Evolutionary conservation across 2,329 filamentous ascomycete species (phyloP).

Genomic region (Cladophialophora bantiana): DNA sequence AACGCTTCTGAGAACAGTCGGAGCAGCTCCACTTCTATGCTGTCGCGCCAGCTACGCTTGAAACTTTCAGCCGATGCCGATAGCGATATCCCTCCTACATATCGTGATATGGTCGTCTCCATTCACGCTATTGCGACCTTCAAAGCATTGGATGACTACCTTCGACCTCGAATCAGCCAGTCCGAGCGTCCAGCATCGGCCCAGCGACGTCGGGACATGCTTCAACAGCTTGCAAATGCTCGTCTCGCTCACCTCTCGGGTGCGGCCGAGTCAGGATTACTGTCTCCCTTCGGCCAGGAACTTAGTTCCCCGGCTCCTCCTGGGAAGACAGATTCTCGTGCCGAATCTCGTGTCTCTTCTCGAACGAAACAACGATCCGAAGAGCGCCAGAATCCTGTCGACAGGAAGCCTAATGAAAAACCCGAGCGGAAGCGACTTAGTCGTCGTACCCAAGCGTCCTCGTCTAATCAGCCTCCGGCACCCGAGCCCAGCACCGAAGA

Average conservation of each 20-base stretch:
- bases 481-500: constrained; percentile 67
- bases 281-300: constrained; percentile 40
- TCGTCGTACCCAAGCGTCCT: constrained; percentile 62
- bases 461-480: constrained; percentile 60
- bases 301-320: constrained; percentile 29
- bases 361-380: constrained; percentile 42
- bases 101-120: constrained; percentile 95
- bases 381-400: constrained; percentile 25
- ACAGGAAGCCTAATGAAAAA: constrained; percentile 46
- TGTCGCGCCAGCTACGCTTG: constrained; percentile 91
- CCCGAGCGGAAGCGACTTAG: constrained; percentile 66
- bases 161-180: constrained; percentile 84
- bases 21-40: constrained; percentile 91
- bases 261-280: constrained; percentile 43
- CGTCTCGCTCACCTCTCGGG: constrained; percentile 62
- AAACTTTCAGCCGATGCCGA: constrained; percentile 89
- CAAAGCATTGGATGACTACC: constrained; percentile 93
- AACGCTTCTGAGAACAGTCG: constrained; percentile 89
- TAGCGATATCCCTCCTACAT: constrained; percentile 84
- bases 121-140: constrained; percentile 99
- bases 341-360: constrained; percentile 52
- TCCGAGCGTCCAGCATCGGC: constrained; percentile 75
- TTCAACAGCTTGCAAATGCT: constrained; percentile 75
- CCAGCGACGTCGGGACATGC: constrained; percentile 67
- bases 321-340: constrained; percentile 48